Percentiles rank a stretch among this genome's conserved stretches.
Conservation (phyloP, 139 green algal genomes). For the Prasinococcaceae sp. region DNA sequence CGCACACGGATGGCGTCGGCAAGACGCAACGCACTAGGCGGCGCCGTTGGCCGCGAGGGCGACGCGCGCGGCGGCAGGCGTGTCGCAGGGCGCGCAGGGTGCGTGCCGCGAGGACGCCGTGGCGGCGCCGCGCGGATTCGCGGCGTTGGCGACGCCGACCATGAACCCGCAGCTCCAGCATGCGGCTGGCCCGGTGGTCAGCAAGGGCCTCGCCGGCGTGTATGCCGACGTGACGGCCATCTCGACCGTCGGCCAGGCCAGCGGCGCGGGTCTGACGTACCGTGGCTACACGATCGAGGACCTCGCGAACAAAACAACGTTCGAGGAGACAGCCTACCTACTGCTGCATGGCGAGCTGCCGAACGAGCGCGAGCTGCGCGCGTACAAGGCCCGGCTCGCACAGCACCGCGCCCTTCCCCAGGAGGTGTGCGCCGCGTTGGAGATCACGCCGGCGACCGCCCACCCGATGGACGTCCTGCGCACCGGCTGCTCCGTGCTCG, state of each 20-base stretch:
- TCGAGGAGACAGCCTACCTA: conserved; percentile 1
- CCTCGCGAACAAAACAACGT: not conserved
- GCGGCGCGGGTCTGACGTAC: conserved; percentile 2
- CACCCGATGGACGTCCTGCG: conserved; percentile 10
- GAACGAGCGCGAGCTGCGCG: not conserved
- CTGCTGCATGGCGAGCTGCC: not conserved
- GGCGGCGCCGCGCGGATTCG: too few species aligned
- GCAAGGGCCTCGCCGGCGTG: conserved; percentile 5
- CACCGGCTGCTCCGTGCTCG: conserved; percentile 4
- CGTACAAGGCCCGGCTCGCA: not conserved
- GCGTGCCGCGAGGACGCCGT: too few species aligned
- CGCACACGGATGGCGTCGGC: too few species aligned
- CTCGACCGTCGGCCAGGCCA: not conserved
- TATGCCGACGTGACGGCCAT: conserved; percentile 3
- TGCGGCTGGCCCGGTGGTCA: too few species aligned
- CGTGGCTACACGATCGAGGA: conserved; percentile 9
- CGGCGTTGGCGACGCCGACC: too few species aligned
- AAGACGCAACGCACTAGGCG: too few species aligned
- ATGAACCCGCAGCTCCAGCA: too few species aligned
- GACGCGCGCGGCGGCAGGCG: too few species aligned
- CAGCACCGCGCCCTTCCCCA: not conserved
- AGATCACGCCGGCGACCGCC: conserved; percentile 1
- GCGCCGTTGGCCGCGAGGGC: too few species aligned
- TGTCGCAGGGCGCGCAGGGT: too few species aligned
- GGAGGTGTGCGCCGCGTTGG: not conserved